phyloP scores from a whole-genome alignment of 768 basidiomycete species.

The Coprinopsis sp. region DNA sequence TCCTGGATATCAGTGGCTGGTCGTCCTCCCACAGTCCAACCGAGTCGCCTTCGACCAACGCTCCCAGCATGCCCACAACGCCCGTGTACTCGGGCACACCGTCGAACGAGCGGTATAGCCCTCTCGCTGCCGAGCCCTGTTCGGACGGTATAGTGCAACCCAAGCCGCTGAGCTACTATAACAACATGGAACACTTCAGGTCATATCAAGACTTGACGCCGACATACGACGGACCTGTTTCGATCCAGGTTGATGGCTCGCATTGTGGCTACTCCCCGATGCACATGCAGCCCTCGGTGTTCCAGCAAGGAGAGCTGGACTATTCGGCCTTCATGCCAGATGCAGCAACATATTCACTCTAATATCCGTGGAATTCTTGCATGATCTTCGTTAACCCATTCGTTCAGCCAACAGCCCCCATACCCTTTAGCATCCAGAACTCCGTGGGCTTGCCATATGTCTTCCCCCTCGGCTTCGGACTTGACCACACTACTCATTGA shows the following conservation, averaged over 20 bases:
- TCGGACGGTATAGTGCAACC: neutral
- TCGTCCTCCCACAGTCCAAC: conserved; percentile 7
- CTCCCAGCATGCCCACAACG: conserved; percentile 9
- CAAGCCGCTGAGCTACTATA: neutral
- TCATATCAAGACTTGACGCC: conserved; percentile 2
- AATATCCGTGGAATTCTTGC: neutral
- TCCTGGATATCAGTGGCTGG: neutral
- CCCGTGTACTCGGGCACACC: conserved; percentile 3
- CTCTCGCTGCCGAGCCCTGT: neutral
- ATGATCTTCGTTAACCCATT: neutral
- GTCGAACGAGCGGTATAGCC: neutral
- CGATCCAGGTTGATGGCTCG: neutral
- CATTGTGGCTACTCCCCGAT: conserved; percentile 4
- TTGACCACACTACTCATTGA: neutral
- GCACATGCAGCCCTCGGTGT: neutral
- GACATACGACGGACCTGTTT: neutral
- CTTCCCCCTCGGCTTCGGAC: conserved; percentile 1
- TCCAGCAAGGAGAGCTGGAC: conserved; percentile 1
- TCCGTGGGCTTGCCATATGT: conserved; percentile 1
- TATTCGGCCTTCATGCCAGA: conserved; percentile 7
- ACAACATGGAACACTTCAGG: neutral
- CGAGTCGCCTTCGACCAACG: conserved; percentile 7
- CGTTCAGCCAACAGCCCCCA: neutral
- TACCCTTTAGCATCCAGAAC: neutral
- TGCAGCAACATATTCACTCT: conserved; percentile 1